Evolutionary conservation across 345 rosid genomes (phyloP).

Genomic region (Camelina hispida): DNA sequence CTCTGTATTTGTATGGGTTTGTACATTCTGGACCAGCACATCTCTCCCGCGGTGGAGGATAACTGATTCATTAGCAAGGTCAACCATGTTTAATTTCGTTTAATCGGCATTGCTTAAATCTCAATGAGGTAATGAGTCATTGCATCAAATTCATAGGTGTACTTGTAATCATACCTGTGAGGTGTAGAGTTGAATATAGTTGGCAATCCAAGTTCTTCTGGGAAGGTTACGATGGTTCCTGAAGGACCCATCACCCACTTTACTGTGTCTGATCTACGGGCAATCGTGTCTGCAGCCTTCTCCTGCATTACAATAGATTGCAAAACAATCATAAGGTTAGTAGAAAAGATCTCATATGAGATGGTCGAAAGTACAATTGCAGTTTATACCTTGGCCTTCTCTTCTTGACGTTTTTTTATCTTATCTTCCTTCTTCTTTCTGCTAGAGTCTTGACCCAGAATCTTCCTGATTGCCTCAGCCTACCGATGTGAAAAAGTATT

Average conservation of each 20-base stretch:
- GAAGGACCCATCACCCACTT: slow-evolving; percentile 70
- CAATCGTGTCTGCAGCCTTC: slow-evolving; percentile 65
- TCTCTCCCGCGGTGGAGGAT: slow-evolving; percentile 87
- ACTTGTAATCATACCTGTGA: slow-evolving; percentile 48
- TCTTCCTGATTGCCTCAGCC: slow-evolving; percentile 98
- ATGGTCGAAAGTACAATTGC: not conserved
- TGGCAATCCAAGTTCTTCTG: slow-evolving; percentile 78
- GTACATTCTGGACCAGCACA: slow-evolving; percentile 82
- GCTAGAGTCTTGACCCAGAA: slow-evolving; percentile 89
- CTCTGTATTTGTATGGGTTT: slow-evolving; percentile 83
- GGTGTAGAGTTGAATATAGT: slow-evolving; percentile 65
- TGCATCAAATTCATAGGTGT: not conserved
- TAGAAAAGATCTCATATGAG: not conserved
- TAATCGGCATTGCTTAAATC: not conserved
- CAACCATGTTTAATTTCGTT: slow-evolving; percentile 9
- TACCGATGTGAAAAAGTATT: slow-evolving; percentile 34
- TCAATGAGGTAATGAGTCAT: not conserved
- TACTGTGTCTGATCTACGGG: slow-evolving; percentile 60
- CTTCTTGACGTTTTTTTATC: slow-evolving; percentile 81
- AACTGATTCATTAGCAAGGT: slow-evolving; percentile 50
- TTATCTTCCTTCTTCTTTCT: slow-evolving; percentile 87
- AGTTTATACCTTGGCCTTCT: slow-evolving; percentile 68
- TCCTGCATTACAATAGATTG: slow-evolving; percentile 51
- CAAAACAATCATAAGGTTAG: slow-evolving; percentile 26
- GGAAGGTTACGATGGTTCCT: slow-evolving; percentile 79